Base-by-base conservation (phyloP, 345 rosid species). In the Iberis pinnata region DNA sequence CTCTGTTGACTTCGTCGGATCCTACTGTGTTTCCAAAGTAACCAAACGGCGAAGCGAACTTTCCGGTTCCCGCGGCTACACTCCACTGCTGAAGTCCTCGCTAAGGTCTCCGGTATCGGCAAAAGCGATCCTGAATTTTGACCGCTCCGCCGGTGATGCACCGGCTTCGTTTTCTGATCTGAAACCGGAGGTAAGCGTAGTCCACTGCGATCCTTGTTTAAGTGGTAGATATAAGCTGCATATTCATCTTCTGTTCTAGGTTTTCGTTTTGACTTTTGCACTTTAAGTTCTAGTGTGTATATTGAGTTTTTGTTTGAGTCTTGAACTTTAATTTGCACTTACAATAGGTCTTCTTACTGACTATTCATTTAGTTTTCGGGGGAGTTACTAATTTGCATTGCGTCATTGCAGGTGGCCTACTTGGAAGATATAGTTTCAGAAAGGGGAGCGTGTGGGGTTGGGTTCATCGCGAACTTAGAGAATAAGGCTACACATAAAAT, bases 371-470 rank as follows among this genome's bases (percentile, higher is more conserved):
- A 16, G 17, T 6, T 16, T 43, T 43, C 9, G 4, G 13, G 9
- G 26, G 42, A 13, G 19, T 46, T 47, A 10, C 47, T 36, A 12
- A 1, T 37, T 43, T 50, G 40, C 17, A 18, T 19, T 58, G 49
- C 15, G 29, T 43, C 27, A 18, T 59, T 11, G 26, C 46, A 83
- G 95, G 95, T 77, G 73, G 93, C 89, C 0, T 70, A 80, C 60
- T 76, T 92, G 89, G 81, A 81, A 55, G 96, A 92, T 69, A 83
- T 92, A 68, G 31, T 88, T 53, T 68, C 96, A 16, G 96, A 92
- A 68, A 85, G 80, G 75, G 96, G 98, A 70, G 98, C 80, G 38
- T 88, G 98, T 56, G 98, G 98, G 51, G 98, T 92, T 67, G 98
- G 98, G 35, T 92, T 92, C 64, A 85, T 92, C 61, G 95, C 98